phyloP scores from a whole-genome alignment of 495 filamentous ascomycete genomes.

The Hypoxylon fuscum region DNA sequence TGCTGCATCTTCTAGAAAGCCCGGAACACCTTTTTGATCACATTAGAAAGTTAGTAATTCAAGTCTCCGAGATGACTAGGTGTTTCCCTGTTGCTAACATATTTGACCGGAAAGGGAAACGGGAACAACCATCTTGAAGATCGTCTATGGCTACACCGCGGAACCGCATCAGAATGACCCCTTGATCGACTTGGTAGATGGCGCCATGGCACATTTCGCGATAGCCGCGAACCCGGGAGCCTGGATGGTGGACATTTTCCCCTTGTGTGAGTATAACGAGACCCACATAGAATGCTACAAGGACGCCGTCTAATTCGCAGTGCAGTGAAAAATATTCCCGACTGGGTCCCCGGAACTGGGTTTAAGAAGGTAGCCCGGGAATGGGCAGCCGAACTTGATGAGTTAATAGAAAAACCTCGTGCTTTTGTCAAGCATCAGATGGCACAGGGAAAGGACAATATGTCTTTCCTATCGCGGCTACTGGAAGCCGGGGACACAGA shows the following conservation, averaged over 20 bases:
- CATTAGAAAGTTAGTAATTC: slow-evolving; percentile 47
- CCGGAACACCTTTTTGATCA: slow-evolving; percentile 50
- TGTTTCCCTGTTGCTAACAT: neutral
- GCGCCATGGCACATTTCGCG: slow-evolving; percentile 52
- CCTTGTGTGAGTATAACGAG: slow-evolving; percentile 28
- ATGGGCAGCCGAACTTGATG: slow-evolving; percentile 40
- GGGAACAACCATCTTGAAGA: slow-evolving; percentile 56
- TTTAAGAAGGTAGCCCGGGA: slow-evolving; percentile 52
- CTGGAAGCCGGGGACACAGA: slow-evolving; percentile 41
- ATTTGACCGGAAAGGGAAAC: slow-evolving; percentile 32
- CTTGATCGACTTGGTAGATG: slow-evolving; percentile 51
- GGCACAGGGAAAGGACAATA: slow-evolving; percentile 40
- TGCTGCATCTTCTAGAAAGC: slow-evolving; percentile 52
- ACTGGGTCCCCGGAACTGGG: slow-evolving; percentile 59
- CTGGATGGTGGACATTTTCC: slow-evolving; percentile 55
- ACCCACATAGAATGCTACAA: neutral
- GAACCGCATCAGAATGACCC: slow-evolving; percentile 53
- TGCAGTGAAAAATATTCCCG: slow-evolving; percentile 51
- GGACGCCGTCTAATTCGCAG: slow-evolving; percentile 8
- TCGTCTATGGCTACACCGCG: slow-evolving; percentile 60
- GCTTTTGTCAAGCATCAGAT: slow-evolving; percentile 58
- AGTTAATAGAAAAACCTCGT: slow-evolving; percentile 49
- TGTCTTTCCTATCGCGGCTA: slow-evolving; percentile 52
- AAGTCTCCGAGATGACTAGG: neutral
- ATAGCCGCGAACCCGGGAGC: slow-evolving; percentile 47